A percentile compares a stretch with the other conserved stretches of the same genome.
These are phyloP conservation scores for Thalassiosira delicatula DNA, from an alignment of 352 stramenopile genomes.

Conservation along the genomic window DNA sequence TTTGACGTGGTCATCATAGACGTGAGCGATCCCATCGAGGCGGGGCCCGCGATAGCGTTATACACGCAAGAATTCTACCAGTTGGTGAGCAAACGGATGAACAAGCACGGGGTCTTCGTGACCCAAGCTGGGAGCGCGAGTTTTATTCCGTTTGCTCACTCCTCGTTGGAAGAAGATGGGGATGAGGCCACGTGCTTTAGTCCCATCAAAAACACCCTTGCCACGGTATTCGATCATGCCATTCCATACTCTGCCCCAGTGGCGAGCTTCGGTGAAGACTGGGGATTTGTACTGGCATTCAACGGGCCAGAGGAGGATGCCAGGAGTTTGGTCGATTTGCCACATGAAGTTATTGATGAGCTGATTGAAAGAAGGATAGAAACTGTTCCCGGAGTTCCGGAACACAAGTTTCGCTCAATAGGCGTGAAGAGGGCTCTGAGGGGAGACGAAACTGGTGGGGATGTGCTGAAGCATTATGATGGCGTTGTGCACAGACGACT, in stretches of 20 bases:
- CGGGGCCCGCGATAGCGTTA: slow-evolving; percentile 88
- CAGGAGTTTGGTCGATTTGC: slow-evolving; percentile 20
- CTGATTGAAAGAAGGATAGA: slow-evolving; percentile 81
- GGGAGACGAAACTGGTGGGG: slow-evolving; percentile 55
- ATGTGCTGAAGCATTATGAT: slow-evolving; percentile 91
- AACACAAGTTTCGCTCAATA: slow-evolving; percentile 80
- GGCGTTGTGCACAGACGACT: slow-evolving; percentile 89
- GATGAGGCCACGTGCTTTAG: slow-evolving; percentile 92
- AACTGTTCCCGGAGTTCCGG: slow-evolving; percentile 45
- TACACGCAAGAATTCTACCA: slow-evolving; percentile 92
- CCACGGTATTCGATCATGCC: slow-evolving; percentile 90
- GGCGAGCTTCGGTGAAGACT: slow-evolving; percentile 92
- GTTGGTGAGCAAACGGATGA: slow-evolving; percentile 78
- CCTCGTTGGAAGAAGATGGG: slow-evolving; percentile 85
- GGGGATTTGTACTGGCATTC: slow-evolving; percentile 92
- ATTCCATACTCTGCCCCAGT: slow-evolving; percentile 91
- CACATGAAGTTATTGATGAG: slow-evolving; percentile 73
- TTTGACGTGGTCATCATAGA: slow-evolving; percentile 97
- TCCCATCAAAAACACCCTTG: slow-evolving; percentile 92
- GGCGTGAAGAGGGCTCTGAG: slow-evolving; percentile 83
- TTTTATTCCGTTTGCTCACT: slow-evolving; percentile 79
- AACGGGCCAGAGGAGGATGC: slow-evolving; percentile 32
- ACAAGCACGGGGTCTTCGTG: slow-evolving; percentile 86
- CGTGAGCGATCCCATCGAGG: slow-evolving; percentile 92
- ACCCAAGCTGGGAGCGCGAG: slow-evolving; percentile 90